Conservation (phyloP, 257 asterid genomes). For the Petunia axillaris region DNA sequence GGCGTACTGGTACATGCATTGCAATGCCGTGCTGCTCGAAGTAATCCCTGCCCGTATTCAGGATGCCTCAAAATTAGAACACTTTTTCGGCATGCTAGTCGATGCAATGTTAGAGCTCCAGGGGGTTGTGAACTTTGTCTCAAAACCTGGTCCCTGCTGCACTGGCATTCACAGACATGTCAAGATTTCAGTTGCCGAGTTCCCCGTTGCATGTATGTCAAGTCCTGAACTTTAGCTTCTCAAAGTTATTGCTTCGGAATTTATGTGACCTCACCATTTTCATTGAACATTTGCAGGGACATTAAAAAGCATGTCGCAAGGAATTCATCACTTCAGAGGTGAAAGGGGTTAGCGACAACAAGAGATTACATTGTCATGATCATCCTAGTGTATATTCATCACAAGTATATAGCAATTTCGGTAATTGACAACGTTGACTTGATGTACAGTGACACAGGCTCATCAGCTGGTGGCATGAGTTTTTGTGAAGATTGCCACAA, state of each 20-base stretch:
- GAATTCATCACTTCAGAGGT: conserved; percentile 25
- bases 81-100: conserved; percentile 40
- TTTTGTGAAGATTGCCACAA: conserved; percentile 23
- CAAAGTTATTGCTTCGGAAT: conserved; percentile 21
- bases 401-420: neutral
- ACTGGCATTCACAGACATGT: conserved; percentile 47
- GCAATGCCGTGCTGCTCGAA: conserved; percentile 36
- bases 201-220: conserved; percentile 62
- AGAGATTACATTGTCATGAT: conserved; percentile 22
- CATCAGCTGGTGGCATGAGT: conserved; percentile 19
- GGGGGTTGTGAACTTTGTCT: conserved; percentile 51
- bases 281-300: conserved; percentile 38
- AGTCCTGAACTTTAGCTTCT: conserved; percentile 18
- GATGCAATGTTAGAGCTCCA: conserved; percentile 36
- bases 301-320: conserved; percentile 31
- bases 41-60: conserved; percentile 45
- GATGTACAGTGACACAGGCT: conserved; percentile 20
- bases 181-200: conserved; percentile 42
- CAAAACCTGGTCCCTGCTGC: conserved; percentile 47
- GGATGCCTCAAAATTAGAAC: conserved; percentile 37
- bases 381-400: neutral
- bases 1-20: conserved; percentile 50
- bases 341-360: conserved; percentile 22
- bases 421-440: neutral
- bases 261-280: neutral